These are phyloP conservation scores for Coprinellus micaceus DNA, from an alignment of 768 basidiomycete species.

Conservation along the genomic window DNA sequence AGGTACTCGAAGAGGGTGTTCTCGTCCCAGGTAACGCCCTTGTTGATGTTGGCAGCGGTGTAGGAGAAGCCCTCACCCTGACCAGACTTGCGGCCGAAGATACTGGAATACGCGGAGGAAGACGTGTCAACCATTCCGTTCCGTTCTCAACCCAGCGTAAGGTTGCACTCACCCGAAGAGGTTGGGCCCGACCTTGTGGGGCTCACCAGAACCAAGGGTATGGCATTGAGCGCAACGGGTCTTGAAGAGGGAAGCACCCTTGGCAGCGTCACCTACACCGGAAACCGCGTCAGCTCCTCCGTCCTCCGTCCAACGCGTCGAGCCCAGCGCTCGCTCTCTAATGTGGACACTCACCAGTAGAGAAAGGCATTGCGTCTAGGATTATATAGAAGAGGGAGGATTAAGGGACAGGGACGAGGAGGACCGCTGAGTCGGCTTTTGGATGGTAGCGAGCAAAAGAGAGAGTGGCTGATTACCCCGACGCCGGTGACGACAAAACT, in stretches of 20 bases:
- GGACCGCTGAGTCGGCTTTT: constrained; percentile 13
- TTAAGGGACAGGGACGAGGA: constrained; percentile 12
- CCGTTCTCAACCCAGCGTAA: not conserved
- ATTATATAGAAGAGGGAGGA: constrained; percentile 20
- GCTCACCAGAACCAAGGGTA: constrained; percentile 72
- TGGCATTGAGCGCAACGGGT: constrained; percentile 95
- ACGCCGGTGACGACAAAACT: constrained; percentile 14
- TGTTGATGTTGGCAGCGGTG: constrained; percentile 93
- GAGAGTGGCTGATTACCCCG: constrained; percentile 11
- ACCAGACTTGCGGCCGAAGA: constrained; percentile 86
- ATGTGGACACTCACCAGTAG: constrained; percentile 32
- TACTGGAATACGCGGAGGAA: constrained; percentile 33
- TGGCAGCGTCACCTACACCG: constrained; percentile 67
- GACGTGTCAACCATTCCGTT: constrained; percentile 3
- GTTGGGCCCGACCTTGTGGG: constrained; percentile 93
- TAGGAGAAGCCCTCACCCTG: constrained; percentile 84
- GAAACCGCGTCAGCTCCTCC: constrained; percentile 1
- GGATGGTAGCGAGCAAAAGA: constrained; percentile 13
- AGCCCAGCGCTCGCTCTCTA: constrained; percentile 4
- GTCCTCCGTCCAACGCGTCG: not conserved
- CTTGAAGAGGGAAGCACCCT: constrained; percentile 96
- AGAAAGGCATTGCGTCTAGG: constrained; percentile 36
- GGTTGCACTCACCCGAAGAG: constrained; percentile 70
- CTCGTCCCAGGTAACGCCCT: constrained; percentile 85
- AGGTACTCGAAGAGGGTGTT: constrained; percentile 92